Evolutionary conservation across 2,329 filamentous ascomycete genomes (phyloP).

Genomic region (Alternaria angustiovoidea): DNA sequence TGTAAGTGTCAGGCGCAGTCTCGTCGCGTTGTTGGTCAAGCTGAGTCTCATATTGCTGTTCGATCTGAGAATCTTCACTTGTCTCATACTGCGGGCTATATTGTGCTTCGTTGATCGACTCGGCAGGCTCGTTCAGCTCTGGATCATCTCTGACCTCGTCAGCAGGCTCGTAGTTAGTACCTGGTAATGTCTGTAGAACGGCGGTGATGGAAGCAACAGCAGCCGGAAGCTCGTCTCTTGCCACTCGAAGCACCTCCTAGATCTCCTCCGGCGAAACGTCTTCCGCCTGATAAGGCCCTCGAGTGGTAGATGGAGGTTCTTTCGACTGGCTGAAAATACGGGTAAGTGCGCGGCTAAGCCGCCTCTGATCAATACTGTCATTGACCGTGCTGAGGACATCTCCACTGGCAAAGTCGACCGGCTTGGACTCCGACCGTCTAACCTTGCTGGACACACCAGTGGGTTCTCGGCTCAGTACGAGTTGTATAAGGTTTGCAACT

Average conservation of each 20-base stretch:
- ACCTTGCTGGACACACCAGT: neutral
- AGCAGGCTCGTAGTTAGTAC: neutral
- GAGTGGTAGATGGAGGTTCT: neutral
- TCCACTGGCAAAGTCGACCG: neutral
- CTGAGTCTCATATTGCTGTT: too few relatives aligned
- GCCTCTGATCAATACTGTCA: neutral
- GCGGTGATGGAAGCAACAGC: neutral
- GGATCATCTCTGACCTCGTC: neutral
- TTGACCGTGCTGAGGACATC: neutral
- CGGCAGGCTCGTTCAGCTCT: neutral
- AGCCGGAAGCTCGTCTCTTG: slow-evolving; percentile 3
- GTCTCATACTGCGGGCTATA: neutral
- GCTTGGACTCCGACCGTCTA: neutral
- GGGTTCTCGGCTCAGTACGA: neutral
- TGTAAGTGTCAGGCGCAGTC: too few relatives aligned
- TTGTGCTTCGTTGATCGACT: neutral
- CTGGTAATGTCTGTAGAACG: neutral
- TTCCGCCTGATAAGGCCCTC: neutral
- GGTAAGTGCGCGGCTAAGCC: neutral
- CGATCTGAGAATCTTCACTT: neutral
- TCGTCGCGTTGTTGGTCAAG: neutral
- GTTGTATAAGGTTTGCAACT: neutral
- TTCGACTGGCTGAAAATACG: neutral
- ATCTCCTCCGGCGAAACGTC: slow-evolving; percentile 1
- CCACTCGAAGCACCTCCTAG: slow-evolving; percentile 6